Conservation (phyloP, 2,329 filamentous ascomycete genomes). For the Acrodontium crateriforme region DNA sequence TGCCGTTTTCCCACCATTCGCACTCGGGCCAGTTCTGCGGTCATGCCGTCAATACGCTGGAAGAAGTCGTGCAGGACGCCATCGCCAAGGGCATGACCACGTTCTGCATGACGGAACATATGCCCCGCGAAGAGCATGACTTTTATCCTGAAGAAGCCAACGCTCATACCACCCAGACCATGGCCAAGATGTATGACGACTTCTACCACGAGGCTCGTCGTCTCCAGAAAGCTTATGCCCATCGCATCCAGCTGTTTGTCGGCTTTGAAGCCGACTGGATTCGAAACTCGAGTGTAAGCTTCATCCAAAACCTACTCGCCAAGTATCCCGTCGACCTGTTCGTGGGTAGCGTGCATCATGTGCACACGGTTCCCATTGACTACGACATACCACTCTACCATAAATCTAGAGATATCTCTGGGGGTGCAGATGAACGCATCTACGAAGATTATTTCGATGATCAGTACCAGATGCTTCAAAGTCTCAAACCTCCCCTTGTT, state of each 20-base stretch:
- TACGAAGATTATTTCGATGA: constrained; percentile 79
- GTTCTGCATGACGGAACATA: constrained; percentile 87
- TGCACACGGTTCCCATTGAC: constrained; percentile 76
- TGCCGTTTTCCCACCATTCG: constrained; percentile 97
- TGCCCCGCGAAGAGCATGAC: constrained; percentile 67
- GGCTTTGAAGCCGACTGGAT: constrained; percentile 95
- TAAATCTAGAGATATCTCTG: constrained; percentile 42
- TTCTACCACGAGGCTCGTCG: constrained; percentile 66
- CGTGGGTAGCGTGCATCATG: constrained; percentile 85
- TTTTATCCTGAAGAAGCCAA: constrained; percentile 74
- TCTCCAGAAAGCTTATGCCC: constrained; percentile 55
- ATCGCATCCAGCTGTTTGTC: constrained; percentile 63
- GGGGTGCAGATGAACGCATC: constrained; percentile 55
- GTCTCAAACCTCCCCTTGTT: constrained; percentile 61
- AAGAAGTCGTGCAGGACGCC: constrained; percentile 68
- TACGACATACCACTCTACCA: constrained; percentile 58
- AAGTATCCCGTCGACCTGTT: constrained; percentile 70
- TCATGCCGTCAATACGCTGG: constrained; percentile 74
- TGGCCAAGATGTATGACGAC: constrained; percentile 45
- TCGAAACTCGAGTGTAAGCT: constrained; percentile 47
- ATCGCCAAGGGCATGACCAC: constrained; percentile 66
- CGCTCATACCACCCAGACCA: constrained; percentile 28
- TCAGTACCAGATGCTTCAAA: constrained; percentile 66
- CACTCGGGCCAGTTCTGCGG: constrained; percentile 97
- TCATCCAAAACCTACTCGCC: constrained; percentile 45